phyloP scores from a whole-genome alignment of 2,329 filamentous ascomycete genomes.

The Fusarium palustre region DNA sequence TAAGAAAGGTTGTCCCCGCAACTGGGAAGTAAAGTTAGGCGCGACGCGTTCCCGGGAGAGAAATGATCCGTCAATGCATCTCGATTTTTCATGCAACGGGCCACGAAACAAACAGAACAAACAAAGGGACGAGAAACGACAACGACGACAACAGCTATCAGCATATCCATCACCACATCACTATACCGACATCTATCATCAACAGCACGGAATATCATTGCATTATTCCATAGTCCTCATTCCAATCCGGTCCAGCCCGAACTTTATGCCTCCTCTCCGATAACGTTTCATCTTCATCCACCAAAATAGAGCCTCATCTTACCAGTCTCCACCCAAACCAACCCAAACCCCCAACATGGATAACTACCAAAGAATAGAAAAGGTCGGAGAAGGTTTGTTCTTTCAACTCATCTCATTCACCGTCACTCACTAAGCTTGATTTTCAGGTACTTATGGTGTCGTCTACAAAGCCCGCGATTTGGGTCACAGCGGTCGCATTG shows the following conservation, averaged over 20 bases:
- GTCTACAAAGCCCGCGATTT: constrained; percentile 95
- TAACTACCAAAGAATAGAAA: constrained; percentile 96
- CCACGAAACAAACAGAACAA: constrained; percentile 22
- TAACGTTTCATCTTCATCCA: background rate
- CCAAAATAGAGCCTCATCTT: constrained; percentile 13
- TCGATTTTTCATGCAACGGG: constrained; percentile 25
- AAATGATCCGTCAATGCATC: constrained; percentile 33
- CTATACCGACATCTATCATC: background rate
- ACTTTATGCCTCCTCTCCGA: constrained; percentile 13
- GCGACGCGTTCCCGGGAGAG: constrained; percentile 29
- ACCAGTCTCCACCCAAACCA: constrained; percentile 2
- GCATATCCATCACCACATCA: background rate
- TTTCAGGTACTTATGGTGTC: constrained; percentile 87
- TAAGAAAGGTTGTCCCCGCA: constrained; percentile 31
- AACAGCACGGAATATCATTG: background rate
- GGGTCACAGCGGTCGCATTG: constrained; percentile 82
- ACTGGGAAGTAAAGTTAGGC: background rate
- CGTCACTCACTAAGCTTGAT: background rate
- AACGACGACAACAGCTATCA: background rate
- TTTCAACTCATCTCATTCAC: background rate
- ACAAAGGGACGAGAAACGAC: background rate
- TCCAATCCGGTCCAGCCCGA: background rate
- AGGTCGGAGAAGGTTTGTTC: constrained; percentile 86
- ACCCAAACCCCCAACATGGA: constrained; percentile 70
- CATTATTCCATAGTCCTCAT: too few species aligned